Base-by-base conservation (phyloP, 805 yeast species). In the Candida germanica region DNA sequence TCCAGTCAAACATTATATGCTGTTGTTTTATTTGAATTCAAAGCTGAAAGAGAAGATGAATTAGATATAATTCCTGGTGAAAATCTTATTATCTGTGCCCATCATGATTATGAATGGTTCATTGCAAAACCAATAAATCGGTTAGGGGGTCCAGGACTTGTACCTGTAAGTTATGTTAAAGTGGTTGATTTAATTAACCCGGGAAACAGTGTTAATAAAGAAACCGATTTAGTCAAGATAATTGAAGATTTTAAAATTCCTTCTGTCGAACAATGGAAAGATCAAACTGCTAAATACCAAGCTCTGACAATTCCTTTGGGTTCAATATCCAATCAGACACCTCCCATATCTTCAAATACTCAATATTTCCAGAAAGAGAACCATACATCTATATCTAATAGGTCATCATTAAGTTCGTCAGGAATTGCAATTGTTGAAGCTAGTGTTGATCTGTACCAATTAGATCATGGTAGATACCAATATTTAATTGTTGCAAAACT, bases 91-190 rank as follows among this genome's bases (percentile, higher is more conserved):
- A 79, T 94, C 9, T 91, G 96, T 61, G 99, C 99, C 2, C 97
- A 91, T 60, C 95, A 91, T 54, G 88, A 87, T 38, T 84, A 71
- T 46, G 99, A 94, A 63, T 93, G 99, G 99, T 89, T 88, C 50
- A 93, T 93, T 41, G 98, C 97, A 4, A 93, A 93, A 58, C 96
- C 96, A 10, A 85, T 93, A 28, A 94, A 91, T 41, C 71, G 97
- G 36, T 68, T 93, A 25, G 98, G 98, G 17, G 98, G 97, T 1
- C 98, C 98, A 0, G 98, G 99, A 1, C 70, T 93, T 30, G 94
- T 93, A 6, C 98, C 99, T 0, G 89, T 87, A 4, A 77, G 86
- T 13, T 93, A 85, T 52, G 93, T 93, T 16, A 86, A 87, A 53
- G 74, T 91, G 24, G 78, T 91, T 26, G 95, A 93, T 58, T 73